Conservation (phyloP, 441 rosid species). For the Cnidoscolus chayamansa region DNA sequence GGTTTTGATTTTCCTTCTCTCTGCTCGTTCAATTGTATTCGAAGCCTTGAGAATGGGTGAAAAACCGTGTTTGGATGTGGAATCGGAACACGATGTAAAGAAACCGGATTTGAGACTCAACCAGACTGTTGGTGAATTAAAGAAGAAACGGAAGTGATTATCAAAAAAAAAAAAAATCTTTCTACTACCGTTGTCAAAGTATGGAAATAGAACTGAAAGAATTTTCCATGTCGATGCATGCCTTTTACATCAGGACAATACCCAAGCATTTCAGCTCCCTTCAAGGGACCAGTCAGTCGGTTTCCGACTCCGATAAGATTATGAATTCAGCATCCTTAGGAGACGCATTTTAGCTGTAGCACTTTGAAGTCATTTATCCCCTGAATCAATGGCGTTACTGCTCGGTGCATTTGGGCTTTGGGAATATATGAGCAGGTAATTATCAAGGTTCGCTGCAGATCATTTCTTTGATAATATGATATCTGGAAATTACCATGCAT, state of each 20-base stretch:
- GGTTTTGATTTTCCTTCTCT: slow-evolving; percentile 51
- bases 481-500: slow-evolving; percentile 48
- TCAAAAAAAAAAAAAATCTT: too few relatives aligned
- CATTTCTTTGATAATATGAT: too few relatives aligned
- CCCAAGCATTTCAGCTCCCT: not conserved
- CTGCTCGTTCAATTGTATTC: slow-evolving; percentile 54
- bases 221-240: not conserved
- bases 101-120: slow-evolving; percentile 20
- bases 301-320: too few relatives aligned
- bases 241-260: not conserved
- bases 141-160: slow-evolving; percentile 23
- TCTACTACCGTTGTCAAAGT: too few relatives aligned
- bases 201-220: too few relatives aligned
- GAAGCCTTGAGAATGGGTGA: slow-evolving; percentile 67
- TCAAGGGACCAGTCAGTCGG: too few relatives aligned
- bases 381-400: not conserved
- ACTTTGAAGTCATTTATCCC: not conserved
- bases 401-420: not conserved
- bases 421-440: not conserved
- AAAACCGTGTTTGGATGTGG: slow-evolving; percentile 28
- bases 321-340: too few relatives aligned
- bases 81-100: slow-evolving; percentile 18
- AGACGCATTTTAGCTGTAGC: too few relatives aligned
- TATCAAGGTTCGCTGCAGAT: too few relatives aligned
- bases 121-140: slow-evolving; percentile 15